Evolutionary conservation across 208 protist species (phyloP).

Genomic region (Crithidia expoeki): DNA sequence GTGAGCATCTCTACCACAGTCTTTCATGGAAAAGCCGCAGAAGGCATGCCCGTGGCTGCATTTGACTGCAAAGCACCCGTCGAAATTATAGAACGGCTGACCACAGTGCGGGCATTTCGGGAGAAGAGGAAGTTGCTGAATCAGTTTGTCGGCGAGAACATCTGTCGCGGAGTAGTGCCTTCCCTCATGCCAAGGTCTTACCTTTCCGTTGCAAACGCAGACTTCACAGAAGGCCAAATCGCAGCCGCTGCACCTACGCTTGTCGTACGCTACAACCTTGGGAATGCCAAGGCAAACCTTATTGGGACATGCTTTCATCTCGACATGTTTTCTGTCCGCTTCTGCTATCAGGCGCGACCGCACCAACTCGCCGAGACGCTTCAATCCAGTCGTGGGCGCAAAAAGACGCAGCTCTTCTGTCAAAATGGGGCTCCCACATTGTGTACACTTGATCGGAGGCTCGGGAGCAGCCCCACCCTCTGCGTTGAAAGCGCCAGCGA

Average conservation of each 20-base stretch:
- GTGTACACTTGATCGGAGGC: slow-evolving; percentile 1
- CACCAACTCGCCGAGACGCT: background rate
- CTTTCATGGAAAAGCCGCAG: slow-evolving; percentile 33
- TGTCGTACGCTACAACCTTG: slow-evolving; percentile 1
- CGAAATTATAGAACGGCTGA: slow-evolving; percentile 24
- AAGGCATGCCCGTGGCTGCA: slow-evolving; percentile 22
- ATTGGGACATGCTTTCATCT: slow-evolving; percentile 18
- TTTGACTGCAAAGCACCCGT: slow-evolving; percentile 28
- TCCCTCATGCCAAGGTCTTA: slow-evolving; percentile 9
- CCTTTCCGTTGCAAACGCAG: background rate
- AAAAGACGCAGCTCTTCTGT: slow-evolving; percentile 1
- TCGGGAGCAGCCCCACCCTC: slow-evolving; percentile 4
- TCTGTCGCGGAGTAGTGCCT: background rate
- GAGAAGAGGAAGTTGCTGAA: slow-evolving; percentile 13
- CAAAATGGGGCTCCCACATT: background rate
- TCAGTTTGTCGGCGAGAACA: background rate
- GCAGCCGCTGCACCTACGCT: slow-evolving; percentile 15
- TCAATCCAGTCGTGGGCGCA: background rate
- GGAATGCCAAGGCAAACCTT: slow-evolving; percentile 16
- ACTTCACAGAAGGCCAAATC: slow-evolving; percentile 13
- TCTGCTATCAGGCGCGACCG: background rate
- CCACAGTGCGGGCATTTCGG: slow-evolving; percentile 22
- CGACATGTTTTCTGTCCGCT: background rate
- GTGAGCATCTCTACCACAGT: slow-evolving; percentile 14
- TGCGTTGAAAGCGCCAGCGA: slow-evolving; percentile 12